These are phyloP conservation scores for Triglochin maritima DNA, from an alignment of 106 monocot genomes.

Conservation along the genomic window DNA sequence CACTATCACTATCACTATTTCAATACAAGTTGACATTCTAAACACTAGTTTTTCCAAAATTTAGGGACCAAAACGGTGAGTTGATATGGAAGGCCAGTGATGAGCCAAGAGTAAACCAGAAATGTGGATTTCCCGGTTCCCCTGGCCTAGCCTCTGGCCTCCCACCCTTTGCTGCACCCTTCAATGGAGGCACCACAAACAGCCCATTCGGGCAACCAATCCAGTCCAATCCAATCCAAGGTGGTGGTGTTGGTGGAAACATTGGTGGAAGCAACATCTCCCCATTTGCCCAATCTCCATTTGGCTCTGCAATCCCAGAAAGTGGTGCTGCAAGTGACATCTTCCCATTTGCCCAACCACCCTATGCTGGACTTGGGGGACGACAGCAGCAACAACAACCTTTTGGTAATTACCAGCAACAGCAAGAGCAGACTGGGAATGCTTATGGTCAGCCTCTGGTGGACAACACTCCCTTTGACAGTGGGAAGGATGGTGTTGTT, in stretches of 20 bases:
- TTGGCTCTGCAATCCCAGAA: no score
- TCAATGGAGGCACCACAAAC: slow-evolving; percentile 10
- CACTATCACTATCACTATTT: no score
- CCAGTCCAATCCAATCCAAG: no score
- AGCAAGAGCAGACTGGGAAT: no score
- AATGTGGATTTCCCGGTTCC: slow-evolving; percentile 10
- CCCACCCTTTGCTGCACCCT: slow-evolving; percentile 37
- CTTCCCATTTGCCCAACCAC: no score
- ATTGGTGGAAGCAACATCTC: no score
- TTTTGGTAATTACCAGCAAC: background rate
- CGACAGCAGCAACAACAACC: background rate
- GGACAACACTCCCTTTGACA: slow-evolving; percentile 9
- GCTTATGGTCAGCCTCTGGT: slow-evolving; percentile 4
- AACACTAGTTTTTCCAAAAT: no score
- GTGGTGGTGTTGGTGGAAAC: slow-evolving; percentile 9
- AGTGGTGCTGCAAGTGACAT: no score
- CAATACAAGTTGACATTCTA: no score
- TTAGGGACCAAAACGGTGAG: slow-evolving; percentile 39
- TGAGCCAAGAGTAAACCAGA: slow-evolving; percentile 28
- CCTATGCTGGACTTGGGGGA: no score
- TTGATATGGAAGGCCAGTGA: slow-evolving; percentile 70
- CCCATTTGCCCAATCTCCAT: no score
- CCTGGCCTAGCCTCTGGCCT: slow-evolving; percentile 30
- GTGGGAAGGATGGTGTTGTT: background rate
- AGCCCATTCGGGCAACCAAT: slow-evolving; percentile 13